These are phyloP conservation scores for Amanita rubescens DNA, from an alignment of 768 basidiomycete species.

Conservation along the genomic window DNA sequence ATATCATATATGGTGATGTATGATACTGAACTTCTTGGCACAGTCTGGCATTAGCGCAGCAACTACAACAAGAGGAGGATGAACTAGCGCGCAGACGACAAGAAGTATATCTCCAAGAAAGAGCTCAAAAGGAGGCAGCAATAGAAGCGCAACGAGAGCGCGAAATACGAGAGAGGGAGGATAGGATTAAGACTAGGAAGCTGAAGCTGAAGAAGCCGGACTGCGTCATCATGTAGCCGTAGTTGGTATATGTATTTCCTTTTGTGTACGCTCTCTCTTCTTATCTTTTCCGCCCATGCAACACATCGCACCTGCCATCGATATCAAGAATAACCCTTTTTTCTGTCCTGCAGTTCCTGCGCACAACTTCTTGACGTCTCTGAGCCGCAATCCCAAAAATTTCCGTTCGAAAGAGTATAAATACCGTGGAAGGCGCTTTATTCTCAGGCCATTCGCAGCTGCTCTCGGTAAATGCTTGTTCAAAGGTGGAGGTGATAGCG, in stretches of 20 bases:
- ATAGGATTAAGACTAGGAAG: constrained; percentile 22
- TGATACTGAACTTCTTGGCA: constrained; percentile 1
- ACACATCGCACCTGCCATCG: constrained; percentile 5
- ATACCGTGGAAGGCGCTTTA: background rate
- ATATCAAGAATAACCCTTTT: constrained; percentile 49
- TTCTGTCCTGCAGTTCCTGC: constrained; percentile 50
- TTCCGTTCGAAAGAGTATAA: constrained; percentile 11
- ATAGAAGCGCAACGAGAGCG: constrained; percentile 18
- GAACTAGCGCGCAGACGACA: constrained; percentile 35
- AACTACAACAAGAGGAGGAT: constrained; percentile 80
- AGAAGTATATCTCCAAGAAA: constrained; percentile 22
- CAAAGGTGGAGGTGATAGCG: constrained; percentile 12
- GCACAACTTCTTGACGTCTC: constrained; percentile 35
- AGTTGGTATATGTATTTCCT: background rate
- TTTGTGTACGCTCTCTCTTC: background rate
- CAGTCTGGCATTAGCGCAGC: constrained; percentile 64
- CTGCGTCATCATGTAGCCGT: constrained; percentile 52
- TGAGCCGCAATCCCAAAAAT: constrained; percentile 27
- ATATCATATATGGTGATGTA: background rate
- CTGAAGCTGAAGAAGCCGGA: constrained; percentile 37
- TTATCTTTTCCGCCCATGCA: background rate
- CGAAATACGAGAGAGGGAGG: constrained; percentile 20
- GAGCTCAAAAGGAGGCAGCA: constrained; percentile 16
- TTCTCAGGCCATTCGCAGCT: constrained; percentile 26
- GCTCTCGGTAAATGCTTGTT: constrained; percentile 24